A percentile compares a stretch with the other conserved stretches of the same genome.
Conservation (phyloP, 257 asterid species). For the Craterostigma plantagineum region DNA sequence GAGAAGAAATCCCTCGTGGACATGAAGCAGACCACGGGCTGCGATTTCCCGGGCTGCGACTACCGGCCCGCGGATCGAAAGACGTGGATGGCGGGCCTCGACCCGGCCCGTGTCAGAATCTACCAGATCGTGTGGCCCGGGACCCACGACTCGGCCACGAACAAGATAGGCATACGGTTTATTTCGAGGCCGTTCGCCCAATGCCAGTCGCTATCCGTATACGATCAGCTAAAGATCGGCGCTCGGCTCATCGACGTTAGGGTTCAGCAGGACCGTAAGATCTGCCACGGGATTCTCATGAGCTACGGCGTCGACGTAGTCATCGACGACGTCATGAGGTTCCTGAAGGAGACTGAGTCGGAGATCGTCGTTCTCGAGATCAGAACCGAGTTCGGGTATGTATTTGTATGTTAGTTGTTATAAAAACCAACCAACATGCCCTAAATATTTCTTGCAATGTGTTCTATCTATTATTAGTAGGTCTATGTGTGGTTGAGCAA, state of each 20-base stretch:
- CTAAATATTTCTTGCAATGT: no score
- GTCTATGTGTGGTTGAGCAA: no score
- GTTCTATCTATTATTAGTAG: no score
- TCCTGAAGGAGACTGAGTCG: slow-evolving; percentile 44
- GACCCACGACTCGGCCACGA: slow-evolving; percentile 83
- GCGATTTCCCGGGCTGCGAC: slow-evolving; percentile 49
- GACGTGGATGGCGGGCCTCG: slow-evolving; percentile 61
- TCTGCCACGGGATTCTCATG: slow-evolving; percentile 68
- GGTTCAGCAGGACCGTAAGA: slow-evolving; percentile 52
- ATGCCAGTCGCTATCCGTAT: slow-evolving; percentile 63
- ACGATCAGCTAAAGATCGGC: slow-evolving; percentile 52
- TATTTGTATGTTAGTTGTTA: no score
- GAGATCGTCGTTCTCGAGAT: slow-evolving; percentile 67
- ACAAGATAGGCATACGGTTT: slow-evolving; percentile 55
- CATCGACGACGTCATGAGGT: slow-evolving; percentile 38
- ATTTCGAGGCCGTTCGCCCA: slow-evolving; percentile 71
- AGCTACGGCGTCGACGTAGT: slow-evolving; percentile 46
- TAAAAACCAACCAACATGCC: no score
- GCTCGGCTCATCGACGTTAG: slow-evolving; percentile 57
- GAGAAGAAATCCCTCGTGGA: slow-evolving; percentile 36
- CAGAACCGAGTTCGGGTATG: slow-evolving; percentile 60
- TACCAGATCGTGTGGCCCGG: slow-evolving; percentile 90
- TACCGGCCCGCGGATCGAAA: slow-evolving; percentile 34
- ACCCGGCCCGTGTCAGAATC: slow-evolving; percentile 25
- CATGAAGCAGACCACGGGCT: slow-evolving; percentile 22